phyloP scores from a whole-genome alignment of 2,329 filamentous ascomycete genomes.

The Aulographum hederae region DNA sequence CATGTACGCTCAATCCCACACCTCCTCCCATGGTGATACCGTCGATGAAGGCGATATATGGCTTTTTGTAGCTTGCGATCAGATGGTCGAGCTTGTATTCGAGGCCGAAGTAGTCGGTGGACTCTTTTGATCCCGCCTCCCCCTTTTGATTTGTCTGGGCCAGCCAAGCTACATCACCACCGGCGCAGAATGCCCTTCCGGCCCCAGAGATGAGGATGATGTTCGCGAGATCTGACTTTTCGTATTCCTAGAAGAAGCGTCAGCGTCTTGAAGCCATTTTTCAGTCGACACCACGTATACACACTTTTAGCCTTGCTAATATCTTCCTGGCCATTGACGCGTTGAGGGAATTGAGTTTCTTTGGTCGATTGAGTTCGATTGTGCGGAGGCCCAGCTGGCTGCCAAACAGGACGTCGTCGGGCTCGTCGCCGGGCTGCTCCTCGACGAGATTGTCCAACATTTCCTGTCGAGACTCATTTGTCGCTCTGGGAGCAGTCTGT shows the following conservation, averaged over 20 bases:
- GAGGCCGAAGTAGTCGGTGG: conserved; percentile 71
- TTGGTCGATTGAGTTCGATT: conserved; percentile 83
- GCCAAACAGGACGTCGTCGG: conserved; percentile 85
- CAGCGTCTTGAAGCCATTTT: neutral
- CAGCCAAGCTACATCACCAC: conserved; percentile 72
- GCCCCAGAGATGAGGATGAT: conserved; percentile 83
- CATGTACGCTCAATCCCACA: conserved; percentile 84
- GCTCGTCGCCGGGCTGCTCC: conserved; percentile 49
- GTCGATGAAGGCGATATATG: conserved; percentile 90
- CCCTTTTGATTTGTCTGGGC: conserved; percentile 55
- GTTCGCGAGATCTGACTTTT: conserved; percentile 86
- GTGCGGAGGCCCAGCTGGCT: conserved; percentile 77
- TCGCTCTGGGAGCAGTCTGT: conserved; percentile 9
- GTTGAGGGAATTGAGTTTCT: conserved; percentile 83
- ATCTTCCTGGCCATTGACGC: conserved; percentile 94
- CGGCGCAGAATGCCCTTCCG: conserved; percentile 77
- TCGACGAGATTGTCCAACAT: conserved; percentile 18
- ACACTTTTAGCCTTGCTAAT: conserved; percentile 55
- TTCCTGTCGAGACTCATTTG: conserved; percentile 6
- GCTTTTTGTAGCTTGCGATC: conserved; percentile 85
- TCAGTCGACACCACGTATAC: no score
- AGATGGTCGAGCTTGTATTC: conserved; percentile 95
- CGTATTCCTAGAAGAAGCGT: conserved; percentile 49
- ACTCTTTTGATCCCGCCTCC: conserved; percentile 51
- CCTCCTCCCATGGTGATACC: conserved; percentile 97